Evolutionary conservation across 2,329 filamentous ascomycete genomes (phyloP).

Genomic region (Arthrobotrys sinensis): DNA sequence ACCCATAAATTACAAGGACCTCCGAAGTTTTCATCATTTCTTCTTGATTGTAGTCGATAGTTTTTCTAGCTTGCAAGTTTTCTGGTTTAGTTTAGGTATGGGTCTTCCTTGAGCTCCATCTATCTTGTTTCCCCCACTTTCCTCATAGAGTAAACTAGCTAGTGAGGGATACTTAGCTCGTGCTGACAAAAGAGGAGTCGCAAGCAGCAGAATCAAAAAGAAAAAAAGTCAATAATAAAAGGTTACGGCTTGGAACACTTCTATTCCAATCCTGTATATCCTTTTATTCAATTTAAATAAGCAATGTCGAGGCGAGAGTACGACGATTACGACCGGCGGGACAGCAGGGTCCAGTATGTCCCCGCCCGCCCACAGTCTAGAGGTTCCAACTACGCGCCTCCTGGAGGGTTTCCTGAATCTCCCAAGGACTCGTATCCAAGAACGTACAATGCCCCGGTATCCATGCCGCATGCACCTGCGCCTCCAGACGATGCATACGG

Average conservation of each 20-base stretch:
- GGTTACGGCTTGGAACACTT: slow-evolving; percentile 2
- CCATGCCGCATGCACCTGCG: slow-evolving; percentile 55
- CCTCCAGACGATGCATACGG: slow-evolving; percentile 51
- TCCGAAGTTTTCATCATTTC: background rate
- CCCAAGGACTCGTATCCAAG: slow-evolving; percentile 53
- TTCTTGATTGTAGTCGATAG: background rate
- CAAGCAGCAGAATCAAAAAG: slow-evolving; percentile 28
- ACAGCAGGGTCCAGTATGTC: slow-evolving; percentile 34
- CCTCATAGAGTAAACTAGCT: slow-evolving; percentile 45
- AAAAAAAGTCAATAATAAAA: background rate
- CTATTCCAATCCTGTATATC: slow-evolving; percentile 1
- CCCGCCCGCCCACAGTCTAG: slow-evolving; percentile 36
- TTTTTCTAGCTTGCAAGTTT: slow-evolving; percentile 10
- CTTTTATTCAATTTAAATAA: slow-evolving; percentile 13
- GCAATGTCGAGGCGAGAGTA: slow-evolving; percentile 54
- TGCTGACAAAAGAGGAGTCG: slow-evolving; percentile 37
- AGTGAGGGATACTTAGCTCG: slow-evolving; percentile 11
- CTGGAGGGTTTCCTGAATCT: slow-evolving; percentile 57
- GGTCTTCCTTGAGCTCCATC: slow-evolving; percentile 25
- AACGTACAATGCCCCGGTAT: slow-evolving; percentile 26
- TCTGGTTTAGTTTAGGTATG: slow-evolving; percentile 23
- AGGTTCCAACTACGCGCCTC: slow-evolving; percentile 44
- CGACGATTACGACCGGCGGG: slow-evolving; percentile 56
- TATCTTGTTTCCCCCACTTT: slow-evolving; percentile 52
- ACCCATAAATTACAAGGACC: slow-evolving; percentile 28